These are phyloP conservation scores for Brettanomyces naardenensis DNA, from an alignment of 805 yeast genomes.

Conservation along the genomic window DNA sequence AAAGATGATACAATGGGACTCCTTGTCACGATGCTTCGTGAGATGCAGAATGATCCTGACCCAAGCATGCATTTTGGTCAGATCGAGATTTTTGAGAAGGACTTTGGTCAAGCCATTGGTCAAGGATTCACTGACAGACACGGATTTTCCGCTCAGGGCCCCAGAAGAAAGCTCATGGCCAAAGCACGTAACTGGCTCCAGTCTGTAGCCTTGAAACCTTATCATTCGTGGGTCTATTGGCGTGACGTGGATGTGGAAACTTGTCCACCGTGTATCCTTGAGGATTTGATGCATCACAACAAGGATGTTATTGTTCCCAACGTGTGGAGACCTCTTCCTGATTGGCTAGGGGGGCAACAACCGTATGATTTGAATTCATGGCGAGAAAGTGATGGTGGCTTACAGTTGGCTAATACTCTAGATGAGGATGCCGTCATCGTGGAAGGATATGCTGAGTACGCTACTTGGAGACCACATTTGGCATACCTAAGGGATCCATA, in stretches of 20 bases:
- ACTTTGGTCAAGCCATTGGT: slow-evolving; percentile 89
- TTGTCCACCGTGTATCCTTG: slow-evolving; percentile 74
- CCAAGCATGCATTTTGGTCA: slow-evolving; percentile 63
- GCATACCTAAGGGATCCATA: slow-evolving; percentile 92
- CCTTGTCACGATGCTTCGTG: slow-evolving; percentile 47
- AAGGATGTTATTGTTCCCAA: slow-evolving; percentile 92
- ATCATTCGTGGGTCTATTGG: slow-evolving; percentile 96
- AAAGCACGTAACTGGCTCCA: slow-evolving; percentile 92
- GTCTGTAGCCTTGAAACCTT: slow-evolving; percentile 78
- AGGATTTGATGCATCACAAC: slow-evolving; percentile 88
- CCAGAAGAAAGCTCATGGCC: slow-evolving; percentile 91
- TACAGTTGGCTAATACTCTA: slow-evolving; percentile 63
- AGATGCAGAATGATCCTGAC: slow-evolving; percentile 61
- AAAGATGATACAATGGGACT: slow-evolving; percentile 78
- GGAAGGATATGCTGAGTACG: slow-evolving; percentile 95
- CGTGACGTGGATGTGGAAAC: slow-evolving; percentile 97
- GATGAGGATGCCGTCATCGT: slow-evolving; percentile 96
- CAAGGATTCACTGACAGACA: slow-evolving; percentile 91
- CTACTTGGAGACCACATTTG: slow-evolving; percentile 96
- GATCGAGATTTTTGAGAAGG: slow-evolving; percentile 83
- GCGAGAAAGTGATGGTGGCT: slow-evolving; percentile 80
- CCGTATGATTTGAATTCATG: slow-evolving; percentile 81
- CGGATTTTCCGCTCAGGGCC: slow-evolving; percentile 94
- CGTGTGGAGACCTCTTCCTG: slow-evolving; percentile 86
- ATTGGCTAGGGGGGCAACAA: slow-evolving; percentile 78